Evolutionary conservation across 202 grass and related monocot genomes (phyloP).

Genomic region (Eragrostis tef): DNA sequence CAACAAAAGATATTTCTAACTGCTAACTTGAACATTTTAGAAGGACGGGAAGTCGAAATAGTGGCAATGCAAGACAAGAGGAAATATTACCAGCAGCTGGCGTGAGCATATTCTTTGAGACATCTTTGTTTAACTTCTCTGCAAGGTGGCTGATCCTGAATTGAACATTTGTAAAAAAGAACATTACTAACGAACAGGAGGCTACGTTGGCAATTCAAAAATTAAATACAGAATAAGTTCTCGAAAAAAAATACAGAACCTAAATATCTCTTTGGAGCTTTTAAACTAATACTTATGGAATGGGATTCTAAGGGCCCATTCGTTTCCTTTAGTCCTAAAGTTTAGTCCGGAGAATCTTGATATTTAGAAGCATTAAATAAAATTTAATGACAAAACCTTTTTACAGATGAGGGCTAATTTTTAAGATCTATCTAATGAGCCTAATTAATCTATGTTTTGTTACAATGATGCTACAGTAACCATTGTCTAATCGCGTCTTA

Average conservation of each 20-base stretch:
- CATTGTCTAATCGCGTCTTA: too few relatives aligned
- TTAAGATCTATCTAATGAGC: too few relatives aligned
- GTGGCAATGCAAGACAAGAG: conserved; percentile 1
- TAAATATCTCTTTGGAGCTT: not conserved
- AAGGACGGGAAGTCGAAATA: not conserved
- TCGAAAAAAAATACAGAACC: not conserved
- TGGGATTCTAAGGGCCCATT: too few relatives aligned
- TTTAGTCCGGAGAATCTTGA: too few relatives aligned
- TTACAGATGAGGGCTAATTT: too few relatives aligned
- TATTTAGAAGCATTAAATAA: too few relatives aligned
- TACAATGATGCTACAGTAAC: too few relatives aligned
- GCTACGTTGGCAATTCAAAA: too few relatives aligned
- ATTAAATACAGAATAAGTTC: not conserved
- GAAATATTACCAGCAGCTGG: conserved; percentile 38
- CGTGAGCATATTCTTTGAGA: conserved; percentile 13
- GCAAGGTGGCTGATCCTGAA: conserved; percentile 34
- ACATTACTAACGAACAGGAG: not conserved
- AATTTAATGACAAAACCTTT: too few relatives aligned
- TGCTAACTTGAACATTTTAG: not conserved
- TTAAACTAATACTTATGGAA: not conserved
- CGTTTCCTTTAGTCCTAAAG: too few relatives aligned
- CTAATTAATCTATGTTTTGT: too few relatives aligned
- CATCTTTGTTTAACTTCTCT: not conserved
- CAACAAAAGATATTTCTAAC: not conserved
- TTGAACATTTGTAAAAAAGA: not conserved